Base-by-base conservation (phyloP, 768 basidiomycete genomes). In the Agaricus blazei region DNA sequence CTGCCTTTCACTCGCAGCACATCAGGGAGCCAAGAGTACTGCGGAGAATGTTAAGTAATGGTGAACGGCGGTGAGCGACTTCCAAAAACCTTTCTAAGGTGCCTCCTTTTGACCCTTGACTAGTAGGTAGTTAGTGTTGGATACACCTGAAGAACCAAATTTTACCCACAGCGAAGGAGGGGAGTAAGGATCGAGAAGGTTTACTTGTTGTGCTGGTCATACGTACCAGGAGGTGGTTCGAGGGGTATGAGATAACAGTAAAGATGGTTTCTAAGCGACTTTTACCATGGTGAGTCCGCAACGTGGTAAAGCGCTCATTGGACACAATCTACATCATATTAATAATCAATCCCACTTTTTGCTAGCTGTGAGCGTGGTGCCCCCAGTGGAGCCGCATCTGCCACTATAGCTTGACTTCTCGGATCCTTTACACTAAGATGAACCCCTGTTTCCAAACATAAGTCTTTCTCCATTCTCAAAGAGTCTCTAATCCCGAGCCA, bases 11-110 rank as follows among this genome's bases (percentile, higher is more conserved):
- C 53, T 40, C 92, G 82, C 43, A 94, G 74, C 19, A 94, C 89
- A 68, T 94, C 93, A 1, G 92, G 90, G 11, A 94, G 73, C 92
- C 93, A 95, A 14, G 89, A 90, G 66, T 90, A 92, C 88, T 90
- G 50, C 15, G 29, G 38, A 42, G 38, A 15, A 14, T 9, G n/a
- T 31, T 19, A 38, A 24, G 34, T 38, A 19, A 12, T 14, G 34
- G 41, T 19, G 11, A 29, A 41, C 7, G 9, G 15, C 7, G n/a
- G n/a, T 14, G 24, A 31, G 23, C 19, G 24, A 11, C 41, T 26
- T 34, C 27, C n/a, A 41, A 41, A 2, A 36, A 79, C 83, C 68
- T 80, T 83, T 67, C 83, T 76, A 53, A 85, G 57, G 58, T 80
- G 63, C 59, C 73, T 75, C 57, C 83, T 75, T 62, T 75, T 79